These are phyloP conservation scores for Lodderomyces orthopsilosis DNA, from an alignment of 1,139 yeast species.

Conservation along the genomic window DNA sequence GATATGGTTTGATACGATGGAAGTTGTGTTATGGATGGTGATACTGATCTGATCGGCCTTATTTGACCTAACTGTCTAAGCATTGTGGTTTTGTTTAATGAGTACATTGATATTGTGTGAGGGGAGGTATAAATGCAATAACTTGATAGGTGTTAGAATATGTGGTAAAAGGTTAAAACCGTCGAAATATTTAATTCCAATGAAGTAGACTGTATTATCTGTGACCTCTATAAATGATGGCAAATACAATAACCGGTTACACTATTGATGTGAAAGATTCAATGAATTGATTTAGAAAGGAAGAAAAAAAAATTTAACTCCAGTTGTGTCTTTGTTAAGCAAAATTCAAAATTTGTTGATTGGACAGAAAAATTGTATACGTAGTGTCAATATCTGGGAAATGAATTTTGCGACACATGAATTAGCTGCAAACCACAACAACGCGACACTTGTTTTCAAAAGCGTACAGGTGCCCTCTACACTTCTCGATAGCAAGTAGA, in stretches of 20 bases:
- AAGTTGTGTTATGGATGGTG: not conserved
- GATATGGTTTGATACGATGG: conserved; percentile 4
- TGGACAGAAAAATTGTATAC: not conserved
- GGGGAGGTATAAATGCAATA: too few species aligned
- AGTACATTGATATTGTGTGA: not conserved
- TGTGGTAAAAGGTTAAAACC: not conserved
- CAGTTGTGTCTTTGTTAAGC: not conserved
- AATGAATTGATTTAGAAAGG: too few species aligned
- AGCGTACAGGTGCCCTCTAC: too few species aligned
- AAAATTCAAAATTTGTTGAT: conserved; percentile 2
- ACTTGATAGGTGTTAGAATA: not conserved
- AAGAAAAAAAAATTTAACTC: conserved; percentile 1
- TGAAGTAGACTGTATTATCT: not conserved
- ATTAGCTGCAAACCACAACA: too few species aligned
- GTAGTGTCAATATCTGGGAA: not conserved
- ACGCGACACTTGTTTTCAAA: too few species aligned
- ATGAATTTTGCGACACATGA: not conserved
- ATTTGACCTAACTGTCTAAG: conserved; percentile 1
- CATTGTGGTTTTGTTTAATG: conserved; percentile 1
- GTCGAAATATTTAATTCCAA: not conserved
- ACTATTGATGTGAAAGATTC: too few species aligned
- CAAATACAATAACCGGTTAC: too few species aligned
- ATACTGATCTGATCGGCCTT: conserved; percentile 2
- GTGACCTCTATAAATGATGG: not conserved
- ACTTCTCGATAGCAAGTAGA: too few species aligned